Conservation (phyloP, 1,284 basidiomycete genomes). For the Cryptococcus amylolentus region DNA sequence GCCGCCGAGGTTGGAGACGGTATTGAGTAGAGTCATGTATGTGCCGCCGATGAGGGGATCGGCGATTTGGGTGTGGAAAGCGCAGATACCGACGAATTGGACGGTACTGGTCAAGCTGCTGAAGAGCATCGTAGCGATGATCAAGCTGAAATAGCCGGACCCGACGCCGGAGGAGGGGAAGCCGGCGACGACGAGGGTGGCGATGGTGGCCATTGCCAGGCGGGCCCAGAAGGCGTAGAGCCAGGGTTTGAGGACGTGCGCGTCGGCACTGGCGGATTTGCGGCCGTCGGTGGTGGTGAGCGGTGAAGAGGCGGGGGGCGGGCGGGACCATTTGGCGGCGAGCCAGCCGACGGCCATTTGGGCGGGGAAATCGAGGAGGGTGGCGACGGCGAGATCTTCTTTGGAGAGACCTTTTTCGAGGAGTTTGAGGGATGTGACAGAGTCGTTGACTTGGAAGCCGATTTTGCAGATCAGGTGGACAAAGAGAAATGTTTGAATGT, state of each 20-base stretch:
- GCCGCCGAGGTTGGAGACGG: slow-evolving; percentile 93
- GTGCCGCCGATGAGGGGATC: slow-evolving; percentile 97
- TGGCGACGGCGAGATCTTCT: slow-evolving; percentile 91
- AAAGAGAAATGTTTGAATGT: slow-evolving; percentile 83
- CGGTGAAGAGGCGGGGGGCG: slow-evolving; percentile 17
- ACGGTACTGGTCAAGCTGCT: slow-evolving; percentile 90
- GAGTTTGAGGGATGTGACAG: slow-evolving; percentile 87
- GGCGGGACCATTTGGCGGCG: slow-evolving; percentile 84
- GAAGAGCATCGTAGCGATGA: slow-evolving; percentile 75
- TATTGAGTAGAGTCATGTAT: slow-evolving; percentile 96
- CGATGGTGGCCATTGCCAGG: slow-evolving; percentile 64
- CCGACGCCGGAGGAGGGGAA: slow-evolving; percentile 59
- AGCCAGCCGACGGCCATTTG: slow-evolving; percentile 94
- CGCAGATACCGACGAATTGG: slow-evolving; percentile 96
- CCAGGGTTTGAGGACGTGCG: slow-evolving; percentile 73
- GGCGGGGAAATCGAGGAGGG: slow-evolving; percentile 96
- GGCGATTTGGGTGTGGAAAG: slow-evolving; percentile 95
- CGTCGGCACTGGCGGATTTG: not conserved
- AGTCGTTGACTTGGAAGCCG: slow-evolving; percentile 93
- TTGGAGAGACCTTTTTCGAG: slow-evolving; percentile 94
- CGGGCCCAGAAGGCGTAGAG: slow-evolving; percentile 87
- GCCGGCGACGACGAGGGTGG: slow-evolving; percentile 74
- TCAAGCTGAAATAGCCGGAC: slow-evolving; percentile 70
- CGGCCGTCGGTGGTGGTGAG: slow-evolving; percentile 8
- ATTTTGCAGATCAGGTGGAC: slow-evolving; percentile 92